A percentile compares a stretch with the other conserved stretches of the same genome.
Conservation (phyloP, 805 yeast species). For the Torulaspora delbrueckii region DNA sequence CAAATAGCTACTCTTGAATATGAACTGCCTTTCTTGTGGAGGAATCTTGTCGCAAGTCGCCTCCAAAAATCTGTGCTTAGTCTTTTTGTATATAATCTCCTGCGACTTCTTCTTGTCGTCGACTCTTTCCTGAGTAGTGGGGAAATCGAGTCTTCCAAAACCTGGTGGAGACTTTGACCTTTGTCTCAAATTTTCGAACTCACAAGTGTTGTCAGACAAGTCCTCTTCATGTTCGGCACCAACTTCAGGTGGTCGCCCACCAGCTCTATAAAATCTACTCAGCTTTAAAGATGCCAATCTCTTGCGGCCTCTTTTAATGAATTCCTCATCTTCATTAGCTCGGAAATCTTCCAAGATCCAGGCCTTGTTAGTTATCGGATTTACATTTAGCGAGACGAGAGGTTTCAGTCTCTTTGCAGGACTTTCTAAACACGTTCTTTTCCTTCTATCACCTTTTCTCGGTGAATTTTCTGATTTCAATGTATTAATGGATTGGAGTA, state of each 20-base stretch:
- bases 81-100: slow-evolving; percentile 36
- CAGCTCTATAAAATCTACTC: slow-evolving; percentile 20
- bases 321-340: slow-evolving; percentile 20
- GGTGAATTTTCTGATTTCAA: neutral
- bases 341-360: slow-evolving; percentile 36
- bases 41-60: slow-evolving; percentile 38
- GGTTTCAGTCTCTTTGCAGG: neutral
- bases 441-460: neutral
- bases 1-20: slow-evolving; percentile 42
- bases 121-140: slow-evolving; percentile 47
- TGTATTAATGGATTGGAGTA: neutral
- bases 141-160: slow-evolving; percentile 55
- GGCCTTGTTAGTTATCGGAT: slow-evolving; percentile 29
- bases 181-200: slow-evolving; percentile 31
- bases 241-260: slow-evolving; percentile 17
- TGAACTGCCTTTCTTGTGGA: slow-evolving; percentile 35
- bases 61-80: slow-evolving; percentile 42
- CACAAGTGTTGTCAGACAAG: slow-evolving; percentile 21
- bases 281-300: slow-evolving; percentile 9
- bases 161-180: slow-evolving; percentile 53
- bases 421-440: slow-evolving; percentile 3
- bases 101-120: slow-evolving; percentile 38
- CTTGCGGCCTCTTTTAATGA: slow-evolving; percentile 14
- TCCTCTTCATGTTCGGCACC: neutral
- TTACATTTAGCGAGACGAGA: slow-evolving; percentile 17